Conservation (phyloP, 2,329 filamentous ascomycete species). For the Colletotrichum tamarilloi region DNA sequence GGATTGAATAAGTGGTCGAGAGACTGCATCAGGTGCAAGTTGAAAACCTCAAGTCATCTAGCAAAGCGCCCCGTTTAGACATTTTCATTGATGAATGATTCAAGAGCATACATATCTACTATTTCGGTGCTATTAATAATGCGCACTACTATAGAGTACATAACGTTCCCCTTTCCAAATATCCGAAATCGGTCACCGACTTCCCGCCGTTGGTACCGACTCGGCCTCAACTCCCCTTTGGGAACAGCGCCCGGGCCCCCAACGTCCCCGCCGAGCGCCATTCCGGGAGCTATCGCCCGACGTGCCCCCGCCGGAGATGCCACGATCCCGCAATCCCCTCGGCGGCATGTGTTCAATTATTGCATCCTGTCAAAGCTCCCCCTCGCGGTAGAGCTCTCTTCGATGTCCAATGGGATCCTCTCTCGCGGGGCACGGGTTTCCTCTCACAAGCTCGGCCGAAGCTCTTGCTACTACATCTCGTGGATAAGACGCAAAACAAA, state of each 20-base stretch:
- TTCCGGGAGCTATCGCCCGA: slow-evolving; percentile 25
- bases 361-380: not conserved
- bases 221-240: slow-evolving; percentile 23
- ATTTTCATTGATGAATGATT: slow-evolving; percentile 13
- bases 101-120: slow-evolving; percentile 2
- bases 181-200: slow-evolving; percentile 28
- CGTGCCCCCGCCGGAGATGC: slow-evolving; percentile 29
- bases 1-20: slow-evolving; percentile 7
- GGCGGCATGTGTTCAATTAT: slow-evolving; percentile 28
- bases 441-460: slow-evolving; percentile 1
- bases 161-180: not conserved
- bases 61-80: slow-evolving; percentile 9
- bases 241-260: slow-evolving; percentile 21
- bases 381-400: not conserved
- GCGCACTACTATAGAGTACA: not conserved
- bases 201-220: slow-evolving; percentile 3
- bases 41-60: not conserved
- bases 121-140: not conserved
- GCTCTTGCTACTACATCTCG: not conserved
- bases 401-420: slow-evolving; percentile 9
- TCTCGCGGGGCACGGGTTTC: slow-evolving; percentile 12
- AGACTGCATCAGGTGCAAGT: slow-evolving; percentile 6
- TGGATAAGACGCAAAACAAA: not conserved
- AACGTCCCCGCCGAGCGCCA: slow-evolving; percentile 12
- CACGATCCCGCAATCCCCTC: slow-evolving; percentile 21